Conservation (phyloP, 176 grass and related monocot species). For the Oryza glumipatula region DNA sequence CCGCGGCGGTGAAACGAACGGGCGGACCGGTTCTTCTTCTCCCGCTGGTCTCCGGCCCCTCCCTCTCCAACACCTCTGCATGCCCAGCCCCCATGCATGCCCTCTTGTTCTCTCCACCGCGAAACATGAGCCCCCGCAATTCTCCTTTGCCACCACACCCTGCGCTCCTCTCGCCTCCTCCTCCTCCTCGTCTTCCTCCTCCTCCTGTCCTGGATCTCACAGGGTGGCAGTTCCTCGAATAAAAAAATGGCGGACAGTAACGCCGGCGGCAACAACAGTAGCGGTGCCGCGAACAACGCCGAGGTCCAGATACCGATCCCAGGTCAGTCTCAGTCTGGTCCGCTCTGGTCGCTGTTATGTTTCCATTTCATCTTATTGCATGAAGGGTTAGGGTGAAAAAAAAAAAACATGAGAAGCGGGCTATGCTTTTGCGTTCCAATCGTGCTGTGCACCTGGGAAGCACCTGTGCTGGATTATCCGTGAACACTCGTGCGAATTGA, state of each 20-base stretch:
- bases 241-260: conserved; percentile 44
- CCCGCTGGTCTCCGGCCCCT: conserved; percentile 25
- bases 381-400: too few species aligned
- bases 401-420: too few species aligned
- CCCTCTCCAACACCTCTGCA: conserved; percentile 5
- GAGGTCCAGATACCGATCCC: conserved; percentile 60
- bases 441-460: too few species aligned
- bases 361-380: background rate
- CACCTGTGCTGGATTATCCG: too few species aligned
- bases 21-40: conserved; percentile 13
- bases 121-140: conserved; percentile 10
- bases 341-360: background rate
- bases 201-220: conserved; percentile 32
- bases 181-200: background rate
- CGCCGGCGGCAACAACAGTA: conserved; percentile 6
- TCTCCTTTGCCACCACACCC: background rate
- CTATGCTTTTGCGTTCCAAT: too few species aligned
- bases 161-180: background rate
- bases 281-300: background rate
- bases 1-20: conserved; percentile 14
- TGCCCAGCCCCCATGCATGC: background rate
- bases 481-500: background rate
- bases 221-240: background rate
- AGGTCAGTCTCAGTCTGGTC: conserved; percentile 6
- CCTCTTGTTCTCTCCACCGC: conserved; percentile 29